These are phyloP conservation scores for Amanita jacksonii DNA, from an alignment of 768 basidiomycete genomes.

Conservation along the genomic window DNA sequence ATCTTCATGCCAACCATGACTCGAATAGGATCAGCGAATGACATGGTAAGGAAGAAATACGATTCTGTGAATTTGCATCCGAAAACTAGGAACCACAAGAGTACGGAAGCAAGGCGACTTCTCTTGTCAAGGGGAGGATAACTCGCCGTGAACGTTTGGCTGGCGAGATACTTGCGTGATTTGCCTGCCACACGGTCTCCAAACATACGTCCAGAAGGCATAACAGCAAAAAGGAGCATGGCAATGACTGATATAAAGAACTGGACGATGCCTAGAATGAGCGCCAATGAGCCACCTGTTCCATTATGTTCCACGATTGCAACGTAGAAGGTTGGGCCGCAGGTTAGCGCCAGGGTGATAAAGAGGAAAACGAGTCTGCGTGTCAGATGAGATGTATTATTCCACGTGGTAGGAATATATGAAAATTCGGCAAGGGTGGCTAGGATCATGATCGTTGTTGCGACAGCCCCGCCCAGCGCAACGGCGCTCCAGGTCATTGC, in stretches of 20 bases:
- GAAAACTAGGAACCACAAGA: conserved; percentile 89
- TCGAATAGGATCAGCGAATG: conserved; percentile 86
- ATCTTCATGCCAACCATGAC: conserved; percentile 98
- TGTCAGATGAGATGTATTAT: conserved; percentile 93
- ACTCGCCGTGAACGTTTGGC: conserved; percentile 95
- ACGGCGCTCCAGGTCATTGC: conserved; percentile 91
- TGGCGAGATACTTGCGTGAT: conserved; percentile 93
- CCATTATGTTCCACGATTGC: conserved; percentile 69
- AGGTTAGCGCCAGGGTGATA: conserved; percentile 84
- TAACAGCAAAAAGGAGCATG: conserved; percentile 78
- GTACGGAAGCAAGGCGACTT: conserved; percentile 69
- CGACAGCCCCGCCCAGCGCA: conserved; percentile 90
- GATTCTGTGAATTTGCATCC: conserved; percentile 95
- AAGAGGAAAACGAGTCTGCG: conserved; percentile 85
- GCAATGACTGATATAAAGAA: conserved; percentile 89
- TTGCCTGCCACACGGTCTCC: conserved; percentile 96
- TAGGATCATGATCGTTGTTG: conserved; percentile 92
- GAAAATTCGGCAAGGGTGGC: conserved; percentile 94
- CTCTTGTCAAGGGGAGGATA: conserved; percentile 63
- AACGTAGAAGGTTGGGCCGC: conserved; percentile 91
- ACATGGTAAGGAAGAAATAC: conserved; percentile 95
- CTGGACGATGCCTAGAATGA: conserved; percentile 93
- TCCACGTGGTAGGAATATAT: conserved; percentile 98
- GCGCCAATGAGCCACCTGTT: conserved; percentile 60
- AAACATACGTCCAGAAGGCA: conserved; percentile 98